Conservation (phyloP, 2,329 filamentous ascomycete species). For the Clarireedia paspali region DNA sequence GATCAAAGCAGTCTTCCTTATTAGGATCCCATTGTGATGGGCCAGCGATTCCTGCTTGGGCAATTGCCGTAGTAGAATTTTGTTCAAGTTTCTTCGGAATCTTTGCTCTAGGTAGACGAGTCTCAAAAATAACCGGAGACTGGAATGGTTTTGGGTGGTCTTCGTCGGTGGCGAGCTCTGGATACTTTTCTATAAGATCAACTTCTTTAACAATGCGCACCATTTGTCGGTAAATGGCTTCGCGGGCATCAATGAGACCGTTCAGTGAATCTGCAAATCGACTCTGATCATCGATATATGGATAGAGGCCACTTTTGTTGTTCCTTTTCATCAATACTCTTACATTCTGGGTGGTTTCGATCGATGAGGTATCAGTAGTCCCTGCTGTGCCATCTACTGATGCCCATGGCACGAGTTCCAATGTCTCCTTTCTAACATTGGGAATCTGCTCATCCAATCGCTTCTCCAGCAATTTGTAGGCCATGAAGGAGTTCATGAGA, state of each 20-base stretch:
- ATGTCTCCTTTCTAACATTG: neutral
- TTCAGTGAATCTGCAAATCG: neutral
- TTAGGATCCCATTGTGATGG: neutral
- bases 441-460: neutral
- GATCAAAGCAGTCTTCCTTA: neutral
- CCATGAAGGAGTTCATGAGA: slow-evolving; percentile 25
- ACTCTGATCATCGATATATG: neutral
- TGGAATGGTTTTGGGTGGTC: neutral
- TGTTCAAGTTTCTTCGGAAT: neutral
- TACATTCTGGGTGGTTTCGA: too few relatives aligned
- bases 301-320: neutral
- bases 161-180: slow-evolving; percentile 4
- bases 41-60: neutral
- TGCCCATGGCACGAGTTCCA: neutral
- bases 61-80: neutral
- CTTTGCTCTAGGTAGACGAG: neutral
- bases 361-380: too few relatives aligned
- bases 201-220: slow-evolving; percentile 6
- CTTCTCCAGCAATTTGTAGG: slow-evolving; percentile 16
- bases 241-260: neutral
- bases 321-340: neutral
- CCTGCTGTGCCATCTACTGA: neutral
- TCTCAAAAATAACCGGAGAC: neutral
- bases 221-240: neutral
- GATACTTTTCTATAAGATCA: slow-evolving; percentile 1